Percentiles rank a stretch among this genome's conserved stretches.
phyloP scores from a whole-genome alignment of 2,329 filamentous ascomycete species.

The Xylariales sp. region DNA sequence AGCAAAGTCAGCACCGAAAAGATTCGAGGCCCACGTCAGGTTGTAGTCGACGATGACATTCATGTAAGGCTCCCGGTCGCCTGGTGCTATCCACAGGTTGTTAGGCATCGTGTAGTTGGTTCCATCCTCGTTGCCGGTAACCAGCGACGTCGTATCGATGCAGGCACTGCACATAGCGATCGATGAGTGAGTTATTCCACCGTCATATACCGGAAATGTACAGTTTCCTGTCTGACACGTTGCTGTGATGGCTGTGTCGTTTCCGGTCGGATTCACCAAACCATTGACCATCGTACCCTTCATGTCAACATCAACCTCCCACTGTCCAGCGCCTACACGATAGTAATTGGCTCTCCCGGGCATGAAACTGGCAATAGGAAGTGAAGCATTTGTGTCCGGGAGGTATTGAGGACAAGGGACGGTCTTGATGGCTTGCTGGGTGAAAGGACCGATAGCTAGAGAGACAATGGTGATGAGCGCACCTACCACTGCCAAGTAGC shows the following conservation, averaged over 20 bases:
- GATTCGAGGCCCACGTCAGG: conserved; percentile 11
- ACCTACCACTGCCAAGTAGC: conserved; percentile 7
- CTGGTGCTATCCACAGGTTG: conserved; percentile 12
- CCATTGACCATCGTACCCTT: conserved; percentile 25
- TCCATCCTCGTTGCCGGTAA: conserved; percentile 4
- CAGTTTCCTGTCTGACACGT: conserved; percentile 19
- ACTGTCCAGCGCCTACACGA: conserved; percentile 13
- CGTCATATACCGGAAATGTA: conserved; percentile 13
- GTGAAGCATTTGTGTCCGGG: conserved; percentile 8
- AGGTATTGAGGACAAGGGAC: conserved; percentile 12
- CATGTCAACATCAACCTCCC: conserved; percentile 22
- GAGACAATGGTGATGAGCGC: conserved; percentile 21
- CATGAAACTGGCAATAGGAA: conserved; percentile 13
- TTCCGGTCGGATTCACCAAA: conserved; percentile 17
- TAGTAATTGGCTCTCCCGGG: conserved; percentile 11
- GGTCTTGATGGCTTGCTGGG: conserved; percentile 23
- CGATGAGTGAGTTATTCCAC: conserved; percentile 17
- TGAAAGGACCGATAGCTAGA: conserved; percentile 23
- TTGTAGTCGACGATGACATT: conserved; percentile 11
- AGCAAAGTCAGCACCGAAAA: conserved; percentile 13
- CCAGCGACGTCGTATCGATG: conserved; percentile 15
- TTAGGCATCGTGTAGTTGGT: conserved; percentile 16
- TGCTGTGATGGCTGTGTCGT: conserved; percentile 14
- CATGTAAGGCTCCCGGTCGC: conserved; percentile 9
- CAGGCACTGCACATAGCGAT: conserved; percentile 20